Evolutionary conservation across 768 basidiomycete species (phyloP).

Genomic region (Pisolithus marmoratus): DNA sequence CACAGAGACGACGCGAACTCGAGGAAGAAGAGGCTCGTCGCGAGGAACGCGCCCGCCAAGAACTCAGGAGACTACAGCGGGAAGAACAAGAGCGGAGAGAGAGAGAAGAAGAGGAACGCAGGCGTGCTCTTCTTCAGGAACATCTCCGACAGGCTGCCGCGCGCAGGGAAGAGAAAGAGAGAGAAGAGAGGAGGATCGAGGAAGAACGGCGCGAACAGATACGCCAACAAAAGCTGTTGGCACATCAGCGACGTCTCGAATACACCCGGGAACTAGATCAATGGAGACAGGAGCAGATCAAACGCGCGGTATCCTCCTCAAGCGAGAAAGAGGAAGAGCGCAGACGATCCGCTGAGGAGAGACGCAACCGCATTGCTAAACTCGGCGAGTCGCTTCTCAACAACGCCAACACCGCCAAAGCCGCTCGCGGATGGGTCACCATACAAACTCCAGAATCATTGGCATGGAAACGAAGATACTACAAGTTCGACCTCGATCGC

Average conservation of each 20-base stretch:
- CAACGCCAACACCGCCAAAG: conserved; percentile 26
- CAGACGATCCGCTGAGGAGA: conserved; percentile 34
- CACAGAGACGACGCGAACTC: conserved; percentile 17
- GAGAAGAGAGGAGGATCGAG: conserved; percentile 40
- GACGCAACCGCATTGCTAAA: conserved; percentile 36
- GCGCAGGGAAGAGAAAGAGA: conserved; percentile 33
- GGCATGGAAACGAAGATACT: conserved; percentile 63
- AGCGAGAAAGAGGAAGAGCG: conserved; percentile 40
- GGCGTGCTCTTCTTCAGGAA: conserved; percentile 41
- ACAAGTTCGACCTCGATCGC: conserved; percentile 43
- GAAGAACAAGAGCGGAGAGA: conserved; percentile 11
- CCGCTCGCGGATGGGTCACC: conserved; percentile 55
- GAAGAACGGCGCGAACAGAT: conserved; percentile 38
- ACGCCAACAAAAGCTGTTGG: conserved; percentile 41
- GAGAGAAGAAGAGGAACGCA: conserved; percentile 38
- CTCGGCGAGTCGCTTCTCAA: conserved; percentile 43
- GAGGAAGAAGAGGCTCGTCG: conserved; percentile 39
- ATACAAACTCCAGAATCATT: conserved; percentile 49
- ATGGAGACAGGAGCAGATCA: conserved; percentile 47
- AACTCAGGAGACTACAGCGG: conserved; percentile 25
- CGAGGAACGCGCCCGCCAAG: conserved; percentile 42
- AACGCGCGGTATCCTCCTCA: conserved; percentile 39
- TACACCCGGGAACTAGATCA: conserved; percentile 46
- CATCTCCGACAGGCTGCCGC: conserved; percentile 30
- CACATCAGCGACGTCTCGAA: conserved; percentile 44